Evolutionary conservation across 352 stramenopile genomes (phyloP).

Genomic region (Globisporangium viniferum): DNA sequence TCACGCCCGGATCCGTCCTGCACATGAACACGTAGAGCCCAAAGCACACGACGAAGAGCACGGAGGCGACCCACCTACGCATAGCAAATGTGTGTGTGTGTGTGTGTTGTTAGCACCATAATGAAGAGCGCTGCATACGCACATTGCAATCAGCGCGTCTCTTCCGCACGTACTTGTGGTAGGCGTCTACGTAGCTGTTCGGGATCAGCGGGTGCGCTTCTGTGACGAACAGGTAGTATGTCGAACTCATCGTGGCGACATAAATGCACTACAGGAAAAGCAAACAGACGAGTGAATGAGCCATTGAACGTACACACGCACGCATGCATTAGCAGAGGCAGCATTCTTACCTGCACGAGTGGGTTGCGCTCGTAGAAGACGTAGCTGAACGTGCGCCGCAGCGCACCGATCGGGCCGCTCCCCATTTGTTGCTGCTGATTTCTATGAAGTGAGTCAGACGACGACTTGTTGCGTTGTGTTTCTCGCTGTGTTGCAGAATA

Average conservation of each 20-base stretch:
- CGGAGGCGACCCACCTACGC: conserved; percentile 37
- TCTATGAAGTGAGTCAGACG: background rate
- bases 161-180: conserved; percentile 52
- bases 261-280: conserved; percentile 50
- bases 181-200: conserved; percentile 53
- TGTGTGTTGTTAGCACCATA: background rate
- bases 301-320: background rate
- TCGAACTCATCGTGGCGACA: conserved; percentile 59
- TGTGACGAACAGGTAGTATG: conserved; percentile 66
- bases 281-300: background rate
- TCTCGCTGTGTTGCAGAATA: background rate
- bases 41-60: conserved; percentile 57
- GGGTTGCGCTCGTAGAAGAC: conserved; percentile 66
- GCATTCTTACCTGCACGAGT: conserved; percentile 47
- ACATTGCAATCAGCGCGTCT: background rate
- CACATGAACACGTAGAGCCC: conserved; percentile 73
- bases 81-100: background rate
- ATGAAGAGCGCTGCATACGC: background rate
- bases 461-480: background rate
- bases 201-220: conserved; percentile 61
- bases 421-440: background rate
- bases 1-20: conserved; percentile 66
- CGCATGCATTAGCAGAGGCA: background rate
- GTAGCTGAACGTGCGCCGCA: conserved; percentile 48
- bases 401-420: conserved; percentile 19